Base-by-base conservation (phyloP, 1,139 yeast genomes). In the Blastobotrys indianensis region DNA sequence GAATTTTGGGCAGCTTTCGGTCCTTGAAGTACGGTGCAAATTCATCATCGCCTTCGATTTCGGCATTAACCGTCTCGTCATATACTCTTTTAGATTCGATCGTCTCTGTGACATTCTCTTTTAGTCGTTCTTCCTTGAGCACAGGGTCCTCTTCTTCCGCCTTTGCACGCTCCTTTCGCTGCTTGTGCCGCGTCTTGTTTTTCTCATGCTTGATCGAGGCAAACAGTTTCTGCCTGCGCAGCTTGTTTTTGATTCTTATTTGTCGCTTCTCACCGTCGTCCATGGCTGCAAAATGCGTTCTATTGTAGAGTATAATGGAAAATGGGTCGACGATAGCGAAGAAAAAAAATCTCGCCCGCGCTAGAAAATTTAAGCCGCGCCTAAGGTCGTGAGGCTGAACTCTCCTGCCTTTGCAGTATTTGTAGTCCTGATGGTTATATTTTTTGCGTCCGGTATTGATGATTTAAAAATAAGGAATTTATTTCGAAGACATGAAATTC, bases 41-140 rank as follows among this genome's bases (percentile, higher is more conserved):
- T 56, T 68, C 95, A 61, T 88, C 96, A 49, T 81, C 90, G 16
- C 92, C 94, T 62, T 85, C 95, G 2, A 83, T 71, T 47, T 81
- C 85, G 1, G 71, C 73, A 28, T 74, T 77, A 12, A 88, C 84
- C 1, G 97, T 86, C 65, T 92, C 97, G 66, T 92, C 98, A 56
- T 67, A 92, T 0, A 83, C 94, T 62, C 98, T 74, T 72, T 86
- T 87, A 49, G 80, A 75, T 58, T 92, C 98, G 46, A 90, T 80
- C 6, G 98, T 94, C 25, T 80, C 83, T 1, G 98, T 94, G 1
- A 86, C 79, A 63, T 90, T 88, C 47, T 75, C 79, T 3, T 80
- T 79, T 42, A 90, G 70, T 64, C 98, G 79, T 62, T 87, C 82
- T 49, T 80, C 88, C 61, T 79, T 84, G 51, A 86, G 68, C 55